Base-by-base conservation (phyloP, 1,284 basidiomycete genomes). In the Farysia itapuensis region DNA sequence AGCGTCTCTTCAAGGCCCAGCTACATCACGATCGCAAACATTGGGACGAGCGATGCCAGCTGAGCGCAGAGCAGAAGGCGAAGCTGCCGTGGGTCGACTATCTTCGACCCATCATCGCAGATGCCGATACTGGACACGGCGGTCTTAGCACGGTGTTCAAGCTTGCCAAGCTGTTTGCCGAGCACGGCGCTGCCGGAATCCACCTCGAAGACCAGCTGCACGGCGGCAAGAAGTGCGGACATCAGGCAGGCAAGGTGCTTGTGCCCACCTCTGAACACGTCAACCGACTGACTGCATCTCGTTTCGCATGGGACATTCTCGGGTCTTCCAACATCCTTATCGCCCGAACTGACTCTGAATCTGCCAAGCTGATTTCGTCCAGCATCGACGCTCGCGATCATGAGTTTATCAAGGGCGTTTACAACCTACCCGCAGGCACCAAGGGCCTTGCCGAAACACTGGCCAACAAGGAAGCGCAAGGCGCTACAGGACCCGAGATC, bases 141-240 rank as follows among this genome's bases (percentile, higher is more conserved):
- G 94, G 93, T 48, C 82, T 90, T 7, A 95, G 93, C 21, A 86
- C 93, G 26, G 90, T 97, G 39, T 93, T 98, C 89, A 97, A 96
- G 80, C 83, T 94, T n/a, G 84, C 84, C 36, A 94, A 93, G 77
- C 81, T 91, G 28, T 94, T 94, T 72, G 90, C 89, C 21, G 90
- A 94, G 80, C 88, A 89, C 50, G 90, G 90, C 39, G 88, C 89
- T 4, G 83, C 90, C 12, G 90, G 84, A 22, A 89, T 76, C 25
- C 74, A 76, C 35, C 51, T 76, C 24, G 74, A 76, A 43, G 74
- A 76, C 39, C 74, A 76, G 59, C 60, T 76, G 38, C 74, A 76
- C 35, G 74, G 74, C 34, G 74, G 74, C 25, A 79, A 74, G 39
- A 76, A 76, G 84, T 94, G 90, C 73, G 90, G 90, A 15, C 90